Evolutionary conservation across 2,329 filamentous ascomycete genomes (phyloP), one percentile per base, ranked within the genome.

Genomic region (Penicillium sclerotigenum): DNA sequence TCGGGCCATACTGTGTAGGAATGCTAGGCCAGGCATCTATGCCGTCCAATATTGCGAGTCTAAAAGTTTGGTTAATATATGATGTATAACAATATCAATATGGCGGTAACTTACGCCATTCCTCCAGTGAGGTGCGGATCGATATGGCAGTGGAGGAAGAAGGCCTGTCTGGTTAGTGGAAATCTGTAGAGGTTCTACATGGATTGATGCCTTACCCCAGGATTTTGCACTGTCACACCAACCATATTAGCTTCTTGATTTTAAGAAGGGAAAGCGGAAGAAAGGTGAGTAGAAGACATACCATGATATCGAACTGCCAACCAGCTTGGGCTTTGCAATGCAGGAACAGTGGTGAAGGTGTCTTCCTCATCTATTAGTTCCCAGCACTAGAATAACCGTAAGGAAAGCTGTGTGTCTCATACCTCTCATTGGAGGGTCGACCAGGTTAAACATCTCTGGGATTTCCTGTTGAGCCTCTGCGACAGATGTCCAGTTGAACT

Each of bases 111-210:
- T 43, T 50, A 54, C 52, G 38, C 45, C 52, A 54, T 54, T 14
- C 52, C 45, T 14, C 52, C 52, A 13, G 45, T 54, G 16, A 54
- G 37, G n/a, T 54, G 52, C 6, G 45, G 52, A 8, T 54, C 45
- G 31, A 49, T 49, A 10, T 54, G 52, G n/a, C 52, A 54, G 13
- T 49, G 45, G n/a, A 54, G 29, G 29, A 54, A 49, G 37, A 54
- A 54, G 4, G 45, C 42, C 50, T 53, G 14, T 14, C 26, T 40
- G 8, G 42, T 53, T 47, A 53, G 41, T 16, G 5, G 36, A 18
- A 10, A 29, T 3, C 29, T 4, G 8, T 2, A 20, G 34, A 37
- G 8, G 5, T 33, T 33, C 5, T n/a, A 37, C 13, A 20, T 22
- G 18, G 5, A 49, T 22, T 7, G 8, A 5, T 29, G 3, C 24